Conservation (phyloP, 2,329 filamentous ascomycete species). For the Neonectria coccinea region DNA sequence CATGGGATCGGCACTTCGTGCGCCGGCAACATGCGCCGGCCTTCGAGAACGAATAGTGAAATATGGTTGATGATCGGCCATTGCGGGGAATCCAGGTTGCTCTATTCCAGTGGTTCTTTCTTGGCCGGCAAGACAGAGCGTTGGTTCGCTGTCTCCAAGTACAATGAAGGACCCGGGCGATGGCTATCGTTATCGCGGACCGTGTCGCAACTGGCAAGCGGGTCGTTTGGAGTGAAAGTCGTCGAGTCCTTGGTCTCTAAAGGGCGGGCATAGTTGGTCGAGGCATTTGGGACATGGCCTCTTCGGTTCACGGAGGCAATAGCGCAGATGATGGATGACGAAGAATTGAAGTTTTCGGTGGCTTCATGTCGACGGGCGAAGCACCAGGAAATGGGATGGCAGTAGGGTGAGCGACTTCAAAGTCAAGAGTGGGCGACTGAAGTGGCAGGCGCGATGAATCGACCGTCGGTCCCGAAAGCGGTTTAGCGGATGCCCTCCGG, state of each 20-base stretch:
- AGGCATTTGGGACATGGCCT: conserved; percentile 29
- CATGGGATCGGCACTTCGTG: conserved; percentile 61
- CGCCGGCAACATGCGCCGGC: conserved; percentile 58
- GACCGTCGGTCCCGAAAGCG: conserved; percentile 51
- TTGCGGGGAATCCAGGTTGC: conserved; percentile 35
- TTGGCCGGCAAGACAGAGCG: conserved; percentile 22
- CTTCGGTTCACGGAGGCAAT: conserved; percentile 32
- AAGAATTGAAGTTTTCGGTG: conserved; percentile 25
- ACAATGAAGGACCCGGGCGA: conserved; percentile 13
- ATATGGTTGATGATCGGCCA: conserved; percentile 62
- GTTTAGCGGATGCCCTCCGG: conserved; percentile 45
- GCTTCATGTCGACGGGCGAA: conserved; percentile 36
- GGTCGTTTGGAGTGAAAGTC: conserved; percentile 16
- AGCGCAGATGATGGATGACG: conserved; percentile 23
- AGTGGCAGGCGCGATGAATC: conserved; percentile 35
- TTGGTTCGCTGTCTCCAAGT: conserved; percentile 6
- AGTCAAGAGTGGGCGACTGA: conserved; percentile 40
- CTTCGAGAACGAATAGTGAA: conserved; percentile 65
- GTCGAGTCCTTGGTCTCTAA: conserved; percentile 22
- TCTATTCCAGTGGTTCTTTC: conserved; percentile 9
- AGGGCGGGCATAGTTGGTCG: conserved; percentile 13
- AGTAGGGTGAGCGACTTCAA: conserved; percentile 38
- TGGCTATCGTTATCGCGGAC: conserved; percentile 17
- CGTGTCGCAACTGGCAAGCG: conserved; percentile 19
- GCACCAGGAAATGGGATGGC: conserved; percentile 29